Evolutionary conservation across 148 eudicot genomes (phyloP).

Genomic region (Chenopodium berlandieri): DNA sequence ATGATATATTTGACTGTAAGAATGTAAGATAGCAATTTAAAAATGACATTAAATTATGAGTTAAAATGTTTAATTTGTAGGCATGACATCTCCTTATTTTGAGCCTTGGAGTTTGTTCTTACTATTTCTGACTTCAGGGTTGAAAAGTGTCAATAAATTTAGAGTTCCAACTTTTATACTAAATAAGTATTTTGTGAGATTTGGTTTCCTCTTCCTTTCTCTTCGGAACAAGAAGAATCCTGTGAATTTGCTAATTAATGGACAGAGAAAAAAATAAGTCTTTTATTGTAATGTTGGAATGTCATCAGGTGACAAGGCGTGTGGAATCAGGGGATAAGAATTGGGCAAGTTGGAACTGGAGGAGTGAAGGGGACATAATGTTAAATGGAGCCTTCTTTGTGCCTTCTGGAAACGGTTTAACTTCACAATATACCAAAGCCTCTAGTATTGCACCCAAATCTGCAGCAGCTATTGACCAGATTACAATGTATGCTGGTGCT

Average conservation of each 20-base stretch:
- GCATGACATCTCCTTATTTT: background rate
- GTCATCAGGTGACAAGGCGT: conserved; percentile 55
- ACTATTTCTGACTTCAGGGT: background rate
- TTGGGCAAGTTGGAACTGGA: conserved; percentile 66
- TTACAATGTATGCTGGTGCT: conserved; percentile 69
- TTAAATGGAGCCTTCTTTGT: conserved; percentile 65
- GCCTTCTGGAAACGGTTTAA: conserved; percentile 53
- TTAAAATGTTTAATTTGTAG: background rate
- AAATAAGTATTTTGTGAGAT: background rate
- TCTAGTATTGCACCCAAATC: conserved; percentile 62
- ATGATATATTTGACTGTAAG: background rate
- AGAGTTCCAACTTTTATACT: background rate
- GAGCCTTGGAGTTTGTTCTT: background rate
- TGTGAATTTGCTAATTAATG: background rate
- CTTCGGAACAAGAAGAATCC: background rate
- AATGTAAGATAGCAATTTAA: background rate
- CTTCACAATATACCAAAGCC: conserved; percentile 62
- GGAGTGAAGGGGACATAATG: conserved; percentile 60
- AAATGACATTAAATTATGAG: background rate
- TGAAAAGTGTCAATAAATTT: background rate
- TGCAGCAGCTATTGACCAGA: conserved; percentile 47
- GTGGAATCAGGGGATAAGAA: conserved; percentile 53
- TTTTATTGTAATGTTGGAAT: background rate
- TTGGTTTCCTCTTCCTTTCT: background rate
- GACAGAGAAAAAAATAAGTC: background rate